phyloP scores from a whole-genome alignment of 805 yeast species.

The Monosporozyma servazzii region DNA sequence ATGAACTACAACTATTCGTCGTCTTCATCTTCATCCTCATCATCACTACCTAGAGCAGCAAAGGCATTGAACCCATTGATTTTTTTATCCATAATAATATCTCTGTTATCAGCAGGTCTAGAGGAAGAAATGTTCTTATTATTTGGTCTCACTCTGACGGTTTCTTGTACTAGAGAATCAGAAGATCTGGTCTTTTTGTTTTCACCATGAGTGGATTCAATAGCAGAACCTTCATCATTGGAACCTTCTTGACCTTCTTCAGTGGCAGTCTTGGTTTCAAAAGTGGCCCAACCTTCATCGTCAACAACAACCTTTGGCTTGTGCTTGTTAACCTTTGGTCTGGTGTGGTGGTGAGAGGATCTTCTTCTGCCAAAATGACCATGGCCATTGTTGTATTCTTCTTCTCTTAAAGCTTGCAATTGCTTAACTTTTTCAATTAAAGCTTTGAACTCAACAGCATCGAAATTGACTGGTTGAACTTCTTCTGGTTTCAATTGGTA shows the following conservation, averaged over 20 bases:
- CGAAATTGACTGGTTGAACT: constrained; percentile 52
- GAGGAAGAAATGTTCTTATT: constrained; percentile 67
- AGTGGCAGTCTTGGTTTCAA: constrained; percentile 35
- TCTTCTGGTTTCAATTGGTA: constrained; percentile 48
- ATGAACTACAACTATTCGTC: neutral
- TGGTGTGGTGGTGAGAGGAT: constrained; percentile 37
- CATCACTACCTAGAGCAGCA: constrained; percentile 60
- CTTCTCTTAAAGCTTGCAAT: constrained; percentile 29
- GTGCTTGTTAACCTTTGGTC: constrained; percentile 52
- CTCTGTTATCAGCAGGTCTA: constrained; percentile 65
- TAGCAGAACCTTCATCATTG: constrained; percentile 15
- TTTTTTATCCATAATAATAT: constrained; percentile 58
- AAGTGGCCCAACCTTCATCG: constrained; percentile 79
- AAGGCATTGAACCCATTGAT: constrained; percentile 68
- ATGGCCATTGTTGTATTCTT: constrained; percentile 23
- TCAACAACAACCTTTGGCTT: constrained; percentile 46
- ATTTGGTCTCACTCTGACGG: constrained; percentile 56
- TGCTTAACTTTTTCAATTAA: constrained; percentile 60
- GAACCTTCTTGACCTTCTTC: constrained; percentile 12
- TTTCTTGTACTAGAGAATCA: constrained; percentile 31
- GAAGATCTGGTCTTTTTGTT: constrained; percentile 10
- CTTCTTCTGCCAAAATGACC: constrained; percentile 52
- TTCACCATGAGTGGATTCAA: neutral
- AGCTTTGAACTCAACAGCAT: constrained; percentile 53
- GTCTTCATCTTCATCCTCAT: constrained; percentile 32